Evolutionary conservation across 2,329 filamentous ascomycete genomes (phyloP).

Genomic region (Stachybotrys echinatus): DNA sequence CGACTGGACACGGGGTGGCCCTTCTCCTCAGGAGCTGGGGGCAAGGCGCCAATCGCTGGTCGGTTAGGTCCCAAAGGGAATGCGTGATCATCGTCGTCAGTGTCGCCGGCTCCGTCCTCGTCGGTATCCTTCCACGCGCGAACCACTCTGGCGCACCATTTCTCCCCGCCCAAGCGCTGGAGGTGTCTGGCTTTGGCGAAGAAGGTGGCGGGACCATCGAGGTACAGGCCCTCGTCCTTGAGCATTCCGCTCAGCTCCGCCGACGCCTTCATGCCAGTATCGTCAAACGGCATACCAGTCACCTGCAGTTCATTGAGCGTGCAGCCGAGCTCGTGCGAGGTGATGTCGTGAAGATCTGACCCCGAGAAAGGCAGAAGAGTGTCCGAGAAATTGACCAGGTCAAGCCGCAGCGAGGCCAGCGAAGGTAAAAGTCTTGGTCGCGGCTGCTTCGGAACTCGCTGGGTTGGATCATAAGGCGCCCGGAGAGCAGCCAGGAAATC

Average conservation of each 20-base stretch:
- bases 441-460: slow-evolving; percentile 25
- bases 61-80: slow-evolving; percentile 19
- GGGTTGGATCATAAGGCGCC: slow-evolving; percentile 41
- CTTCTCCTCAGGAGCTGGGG: slow-evolving; percentile 34
- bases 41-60: slow-evolving; percentile 26
- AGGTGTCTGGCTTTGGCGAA: slow-evolving; percentile 34
- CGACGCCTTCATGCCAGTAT: slow-evolving; percentile 39
- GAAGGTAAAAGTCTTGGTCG: slow-evolving; percentile 41
- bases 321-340: slow-evolving; percentile 48
- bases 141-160: slow-evolving; percentile 38
- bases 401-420: slow-evolving; percentile 42
- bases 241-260: slow-evolving; percentile 46
- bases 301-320: slow-evolving; percentile 47
- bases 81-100: slow-evolving; percentile 18
- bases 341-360: slow-evolving; percentile 44
- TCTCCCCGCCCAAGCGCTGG: slow-evolving; percentile 30
- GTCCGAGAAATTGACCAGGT: slow-evolving; percentile 50
- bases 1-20: slow-evolving; percentile 36
- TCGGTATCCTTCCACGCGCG: slow-evolving; percentile 33
- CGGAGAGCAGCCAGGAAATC: slow-evolving; percentile 47
- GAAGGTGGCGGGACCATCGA: slow-evolving; percentile 39
- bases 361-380: slow-evolving; percentile 39
- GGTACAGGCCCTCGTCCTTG: slow-evolving; percentile 46
- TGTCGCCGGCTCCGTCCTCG: slow-evolving; percentile 13
- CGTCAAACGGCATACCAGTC: slow-evolving; percentile 46